Evolutionary conservation across 768 basidiomycete species (phyloP).

Genomic region (Rhizopogon salebrosus): DNA sequence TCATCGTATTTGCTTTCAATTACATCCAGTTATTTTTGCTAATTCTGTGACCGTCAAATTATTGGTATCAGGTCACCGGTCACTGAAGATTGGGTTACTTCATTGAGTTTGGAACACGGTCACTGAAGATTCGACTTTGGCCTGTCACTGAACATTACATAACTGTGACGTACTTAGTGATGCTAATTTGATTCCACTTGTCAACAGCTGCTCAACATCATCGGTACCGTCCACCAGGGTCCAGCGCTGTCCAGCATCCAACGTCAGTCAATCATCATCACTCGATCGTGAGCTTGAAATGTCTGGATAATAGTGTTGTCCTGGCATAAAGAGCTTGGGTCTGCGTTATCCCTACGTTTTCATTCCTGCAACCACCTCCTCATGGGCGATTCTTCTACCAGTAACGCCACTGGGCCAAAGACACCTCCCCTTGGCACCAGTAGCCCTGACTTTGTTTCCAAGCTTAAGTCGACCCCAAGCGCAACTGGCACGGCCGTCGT

Average conservation of each 20-base stretch:
- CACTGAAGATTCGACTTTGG: too few species aligned
- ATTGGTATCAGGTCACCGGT: too few species aligned
- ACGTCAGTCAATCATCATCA: not conserved
- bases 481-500: not conserved
- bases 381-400: not conserved
- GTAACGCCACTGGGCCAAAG: not conserved
- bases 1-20: too few species aligned
- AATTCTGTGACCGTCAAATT: too few species aligned
- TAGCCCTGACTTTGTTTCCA: not conserved
- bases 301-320: not conserved
- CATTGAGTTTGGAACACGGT: too few species aligned
- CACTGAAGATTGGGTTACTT: too few species aligned
- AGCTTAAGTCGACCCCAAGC: not conserved
- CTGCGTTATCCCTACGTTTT: constrained; percentile 10
- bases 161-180: too few species aligned
- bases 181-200: too few species aligned
- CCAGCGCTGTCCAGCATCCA: too few species aligned
- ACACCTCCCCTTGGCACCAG: not conserved
- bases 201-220: not conserved
- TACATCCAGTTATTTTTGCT: too few species aligned
- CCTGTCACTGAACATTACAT: too few species aligned
- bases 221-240: too few species aligned
- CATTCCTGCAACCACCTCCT: not conserved
- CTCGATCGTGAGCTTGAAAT: not conserved
- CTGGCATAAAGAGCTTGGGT: not conserved